Evolutionary conservation across 108 stramenopile genomes (phyloP), one percentile per base, ranked within the genome.

Genomic region (Discostella stelligeroides): DNA sequence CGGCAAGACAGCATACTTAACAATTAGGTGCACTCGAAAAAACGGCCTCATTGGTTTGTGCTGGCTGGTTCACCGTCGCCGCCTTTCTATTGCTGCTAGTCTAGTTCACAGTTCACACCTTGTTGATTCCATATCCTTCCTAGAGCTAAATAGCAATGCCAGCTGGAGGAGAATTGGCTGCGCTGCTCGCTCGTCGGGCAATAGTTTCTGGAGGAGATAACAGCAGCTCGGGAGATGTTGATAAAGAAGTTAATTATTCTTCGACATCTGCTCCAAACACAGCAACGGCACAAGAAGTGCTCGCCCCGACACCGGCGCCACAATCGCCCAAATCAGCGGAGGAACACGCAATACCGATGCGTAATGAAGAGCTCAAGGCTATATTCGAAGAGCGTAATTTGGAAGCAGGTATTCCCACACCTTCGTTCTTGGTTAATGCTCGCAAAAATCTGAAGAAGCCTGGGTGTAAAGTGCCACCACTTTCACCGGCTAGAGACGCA

Each of bases 351-450:
- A 40, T 15, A 4, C 37, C 57, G 34, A n/a, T n/a, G n/a, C 27
- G 28, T 3, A 54, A 54, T 28, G 53, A 54, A 25, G 53, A 54
- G 53, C 34, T 38, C 34, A 34, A 40, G 34, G 34, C 30, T 18
- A 40, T 11, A 18, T 58, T 58, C 15, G 57, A 58, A 18, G 57
- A 58, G 38, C 57, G 57, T 20, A 67, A 68, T 60, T 56, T 62
- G 51, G 74, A 75, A 41, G 74, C 24, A 4, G 74, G 74, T 29
- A 68, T 75, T 53, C 74, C 74, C 49, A 75, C 74, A 29, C 74
- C 74, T 0, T 45, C 40, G 28, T 67, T 75, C 53, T 68, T 75
- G 39, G 29, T 62, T 15, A 53, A 68, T 34, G 29, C 53, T 37
- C 60, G 74, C 14, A 68, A 68, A 38, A 75, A 75, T 56, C 68